Percentiles rank a stretch among this genome's conserved stretches.
Conservation (phyloP, 1,139 yeast species). For the Pneumocystis canis region DNA sequence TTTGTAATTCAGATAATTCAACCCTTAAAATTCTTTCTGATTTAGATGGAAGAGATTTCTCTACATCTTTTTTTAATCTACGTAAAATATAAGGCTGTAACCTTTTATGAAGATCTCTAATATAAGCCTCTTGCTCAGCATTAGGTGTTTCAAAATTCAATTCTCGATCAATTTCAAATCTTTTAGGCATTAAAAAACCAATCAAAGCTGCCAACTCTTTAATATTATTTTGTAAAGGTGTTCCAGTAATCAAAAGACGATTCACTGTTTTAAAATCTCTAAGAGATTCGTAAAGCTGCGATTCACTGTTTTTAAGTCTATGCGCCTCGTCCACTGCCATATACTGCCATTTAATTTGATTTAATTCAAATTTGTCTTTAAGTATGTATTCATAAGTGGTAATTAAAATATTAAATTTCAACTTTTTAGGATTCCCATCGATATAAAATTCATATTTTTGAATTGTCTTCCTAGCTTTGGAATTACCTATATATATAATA, state of each 20-base stretch:
- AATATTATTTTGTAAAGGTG: constrained; percentile 91
- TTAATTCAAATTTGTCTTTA: constrained; percentile 70
- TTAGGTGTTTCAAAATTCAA: constrained; percentile 87
- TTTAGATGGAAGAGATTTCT: constrained; percentile 86
- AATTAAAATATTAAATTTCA: constrained; percentile 72
- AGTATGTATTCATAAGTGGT: constrained; percentile 93
- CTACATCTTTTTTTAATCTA: constrained; percentile 91
- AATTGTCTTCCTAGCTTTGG: constrained; percentile 66
- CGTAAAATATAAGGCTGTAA: constrained; percentile 85
- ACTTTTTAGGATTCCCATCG: constrained; percentile 41
- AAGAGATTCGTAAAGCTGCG: constrained; percentile 79
- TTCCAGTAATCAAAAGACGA: constrained; percentile 85
- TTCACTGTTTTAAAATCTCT: constrained; percentile 70
- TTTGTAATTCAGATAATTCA: constrained; percentile 86
- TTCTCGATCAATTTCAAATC: constrained; percentile 75
- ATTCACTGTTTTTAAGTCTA: constrained; percentile 83
- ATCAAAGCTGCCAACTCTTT: constrained; percentile 91
- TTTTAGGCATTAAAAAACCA: constrained; percentile 92
- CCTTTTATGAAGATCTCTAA: constrained; percentile 66
- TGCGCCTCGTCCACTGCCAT: constrained; percentile 98
- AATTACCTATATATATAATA: constrained; percentile 83
- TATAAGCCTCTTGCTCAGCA: constrained; percentile 72
- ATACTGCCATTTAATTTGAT: constrained; percentile 83
- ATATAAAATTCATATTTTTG: constrained; percentile 74
- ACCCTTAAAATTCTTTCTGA: constrained; percentile 90